Evolutionary conservation across 371 early-diverging fungal species (phyloP), one percentile per base, ranked within the genome.

Genomic region (Lichtheimia corymbifera): DNA sequence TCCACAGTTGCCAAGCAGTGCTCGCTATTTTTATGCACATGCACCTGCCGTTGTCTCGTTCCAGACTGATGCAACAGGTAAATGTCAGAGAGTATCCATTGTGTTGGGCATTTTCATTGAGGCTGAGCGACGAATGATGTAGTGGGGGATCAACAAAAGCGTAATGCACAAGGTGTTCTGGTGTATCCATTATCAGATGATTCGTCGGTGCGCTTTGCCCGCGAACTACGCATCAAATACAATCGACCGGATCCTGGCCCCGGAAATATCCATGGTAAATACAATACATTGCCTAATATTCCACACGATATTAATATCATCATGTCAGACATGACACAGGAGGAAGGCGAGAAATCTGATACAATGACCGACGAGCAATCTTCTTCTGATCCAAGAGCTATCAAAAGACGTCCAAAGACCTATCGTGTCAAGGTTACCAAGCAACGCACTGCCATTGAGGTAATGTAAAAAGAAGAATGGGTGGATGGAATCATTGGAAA

Each of bases 361-460:
- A 52, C 22, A 22, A n/a, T 6, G 4, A 27, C 52, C 14, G 20
- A 5, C 0, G 53, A 25, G 7, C 53, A 52, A 52, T 28, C 53
- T 2, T 52, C 53, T 52, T 25, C 53, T 20, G 53, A 14, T 52
- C 24, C 15, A 52, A 40, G 59, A 27, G 59, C 47, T 41, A 42
- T 13, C 43, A 58, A 50, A 20, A 47, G 59, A 27, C 59, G 59
- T n/a, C 59, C 43, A 5, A 58, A 50, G 22, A 22, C 59, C 12
- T 58, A 58, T 40, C 49, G 59, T n/a, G 59, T 58, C 41, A 47
- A 50, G 41, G 59, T 58, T 18, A 24, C 59, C 18, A 56, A 56
- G 25, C 59, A 58, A 6, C 45, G 59, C 18, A 45, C 50, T 4
- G 22, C 59, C 27, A 58, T 45, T 18, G 59, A 58, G 45, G 59